Evolutionary conservation across 192 early-diverging fungal species (phyloP), one percentile per base, ranked within the genome.

Genomic region (Podila verticillata): DNA sequence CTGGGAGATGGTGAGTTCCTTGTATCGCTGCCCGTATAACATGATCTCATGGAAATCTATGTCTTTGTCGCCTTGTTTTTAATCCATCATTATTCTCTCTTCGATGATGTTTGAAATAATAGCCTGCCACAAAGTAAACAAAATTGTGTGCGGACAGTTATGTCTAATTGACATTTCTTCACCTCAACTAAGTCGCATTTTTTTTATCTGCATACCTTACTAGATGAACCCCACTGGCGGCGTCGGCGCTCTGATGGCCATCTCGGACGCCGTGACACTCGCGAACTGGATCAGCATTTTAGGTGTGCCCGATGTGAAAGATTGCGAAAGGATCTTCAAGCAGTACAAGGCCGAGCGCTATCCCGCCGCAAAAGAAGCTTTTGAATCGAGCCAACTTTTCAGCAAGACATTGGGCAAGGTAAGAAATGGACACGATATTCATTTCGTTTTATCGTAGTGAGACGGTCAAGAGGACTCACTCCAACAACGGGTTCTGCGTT

Each of bases 1-100:
- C 49, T 67, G 1, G 65, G 65, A 22, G 65, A 67, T 57, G 65
- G 65, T 67, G 49, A 15, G 31, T 13, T 31, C 32, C 24, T 24
- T 13, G 29, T 59, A n/a, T n/a, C n/a, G n/a, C n/a, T n/a, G n/a
- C n/a, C n/a, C n/a, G n/a, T n/a, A n/a, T n/a, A n/a, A n/a, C n/a
- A n/a, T n/a, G n/a, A n/a, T 59, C 28, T 17, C 4, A 12, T 15
- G 36, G 10, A 39, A 0, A 0, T 12, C 13, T 10, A 59, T 15
- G 22, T 10, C 13, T 5, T 5, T 59, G 12, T 39, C 12, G 9
- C 4, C 10, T 39, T 39, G 7, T 24, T 2, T 51, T 13, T 24
- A 22, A 22, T 6, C 22, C 5, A 51, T 2, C 17, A 2, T 22
- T 0, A 3, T 24, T 51, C 17, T 51, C 20, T 22, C 17, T 51